Percentiles rank a stretch among this genome's conserved stretches.
phyloP scores from a whole-genome alignment of 73 alveolate genomes.

The Symbiodinium pilosum region DNA sequence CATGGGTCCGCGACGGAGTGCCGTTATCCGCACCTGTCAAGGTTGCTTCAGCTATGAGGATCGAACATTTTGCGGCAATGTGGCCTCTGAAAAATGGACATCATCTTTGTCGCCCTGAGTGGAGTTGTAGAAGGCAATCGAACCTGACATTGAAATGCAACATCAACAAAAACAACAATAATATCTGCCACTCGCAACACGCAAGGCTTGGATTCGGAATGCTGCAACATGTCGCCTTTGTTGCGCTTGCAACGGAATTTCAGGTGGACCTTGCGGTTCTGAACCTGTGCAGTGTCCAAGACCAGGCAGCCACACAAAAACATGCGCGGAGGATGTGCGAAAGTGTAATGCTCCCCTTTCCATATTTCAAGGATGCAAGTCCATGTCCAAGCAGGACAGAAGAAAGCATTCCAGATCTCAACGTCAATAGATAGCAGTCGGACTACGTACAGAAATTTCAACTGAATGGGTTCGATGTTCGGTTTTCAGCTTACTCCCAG shows the following conservation, averaged over 20 bases:
- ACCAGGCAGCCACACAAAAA: too few relatives aligned
- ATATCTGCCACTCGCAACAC: background rate
- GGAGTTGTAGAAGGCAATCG: slow-evolving; percentile 84
- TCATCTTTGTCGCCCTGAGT: slow-evolving; percentile 77
- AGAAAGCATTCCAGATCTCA: too few relatives aligned
- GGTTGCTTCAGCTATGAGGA: background rate
- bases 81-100: slow-evolving; percentile 57
- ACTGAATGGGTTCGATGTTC: too few relatives aligned
- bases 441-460: too few relatives aligned
- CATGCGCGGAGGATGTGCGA: too few relatives aligned
- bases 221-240: slow-evolving; percentile 16
- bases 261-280: slow-evolving; percentile 77
- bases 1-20: slow-evolving; percentile 84
- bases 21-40: slow-evolving; percentile 59
- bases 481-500: too few relatives aligned
- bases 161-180: background rate
- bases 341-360: too few relatives aligned
- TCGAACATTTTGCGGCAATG: background rate
- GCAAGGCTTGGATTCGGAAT: too few relatives aligned
- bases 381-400: too few relatives aligned
- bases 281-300: slow-evolving; percentile 12
- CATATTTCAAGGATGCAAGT: too few relatives aligned
- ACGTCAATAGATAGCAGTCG: too few relatives aligned
- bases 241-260: slow-evolving; percentile 57
- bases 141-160: background rate